Evolutionary conservation across 2,329 filamentous ascomycete species (phyloP).

Genomic region (Colletotrichum ledebouriae): DNA sequence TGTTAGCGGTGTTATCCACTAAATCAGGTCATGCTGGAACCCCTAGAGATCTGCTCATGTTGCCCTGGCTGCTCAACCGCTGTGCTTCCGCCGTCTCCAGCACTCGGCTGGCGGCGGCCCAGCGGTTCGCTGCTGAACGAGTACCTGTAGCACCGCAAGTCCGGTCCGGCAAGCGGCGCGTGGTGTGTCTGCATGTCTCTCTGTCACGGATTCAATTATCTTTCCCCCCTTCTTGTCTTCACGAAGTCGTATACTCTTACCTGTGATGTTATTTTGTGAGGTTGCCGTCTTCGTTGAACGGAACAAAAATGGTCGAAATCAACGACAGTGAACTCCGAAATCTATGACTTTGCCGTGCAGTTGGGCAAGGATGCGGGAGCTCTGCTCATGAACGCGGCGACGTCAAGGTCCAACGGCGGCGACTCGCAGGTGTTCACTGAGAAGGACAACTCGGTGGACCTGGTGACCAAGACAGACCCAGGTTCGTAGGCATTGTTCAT

Average conservation of each 20-base stretch:
- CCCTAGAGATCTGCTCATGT: neutral
- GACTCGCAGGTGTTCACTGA: constrained; percentile 63
- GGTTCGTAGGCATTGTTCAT: constrained; percentile 61
- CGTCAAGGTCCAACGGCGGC: constrained; percentile 62
- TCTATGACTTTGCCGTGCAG: constrained; percentile 79
- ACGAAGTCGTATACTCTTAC: neutral
- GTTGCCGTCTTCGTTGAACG: neutral
- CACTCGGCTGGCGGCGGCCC: constrained; percentile 40
- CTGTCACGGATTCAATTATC: constrained; percentile 10
- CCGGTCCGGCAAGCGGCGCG: neutral
- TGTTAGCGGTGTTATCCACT: constrained; percentile 7
- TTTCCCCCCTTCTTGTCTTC: neutral
- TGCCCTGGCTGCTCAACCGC: neutral
- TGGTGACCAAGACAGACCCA: constrained; percentile 83
- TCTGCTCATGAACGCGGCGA: constrained; percentile 75
- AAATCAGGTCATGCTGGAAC: neutral
- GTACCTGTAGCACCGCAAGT: no score
- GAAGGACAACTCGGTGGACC: constrained; percentile 82
- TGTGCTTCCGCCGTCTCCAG: constrained; percentile 36
- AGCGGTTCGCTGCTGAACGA: constrained; percentile 14
- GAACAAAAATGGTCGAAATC: constrained; percentile 44
- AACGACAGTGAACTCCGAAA: constrained; percentile 68
- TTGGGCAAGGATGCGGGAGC: constrained; percentile 78
- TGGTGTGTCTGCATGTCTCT: neutral
- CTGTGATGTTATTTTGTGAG: neutral